Percentiles rank a stretch among this genome's conserved stretches.
These are phyloP conservation scores for Wallacemonas rigidus DNA, from an alignment of 208 protist genomes.

Conservation along the genomic window DNA sequence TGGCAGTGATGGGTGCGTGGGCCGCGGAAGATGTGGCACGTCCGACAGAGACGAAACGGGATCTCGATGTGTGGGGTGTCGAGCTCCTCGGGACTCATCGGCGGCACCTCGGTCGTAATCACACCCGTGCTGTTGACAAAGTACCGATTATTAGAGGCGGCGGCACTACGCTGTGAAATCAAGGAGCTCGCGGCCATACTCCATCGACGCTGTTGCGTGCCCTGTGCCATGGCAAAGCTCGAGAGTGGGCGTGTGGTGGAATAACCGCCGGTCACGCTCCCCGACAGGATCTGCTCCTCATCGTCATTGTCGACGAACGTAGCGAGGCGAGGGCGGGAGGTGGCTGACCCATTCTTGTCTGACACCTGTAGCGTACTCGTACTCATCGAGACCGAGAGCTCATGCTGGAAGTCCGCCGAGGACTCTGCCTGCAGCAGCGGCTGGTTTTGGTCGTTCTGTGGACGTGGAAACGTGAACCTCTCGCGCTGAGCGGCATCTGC, in stretches of 20 bases:
- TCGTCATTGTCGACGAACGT: background rate
- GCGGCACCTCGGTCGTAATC: conserved; percentile 34
- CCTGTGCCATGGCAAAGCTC: too few relatives aligned
- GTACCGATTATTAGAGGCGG: conserved; percentile 36
- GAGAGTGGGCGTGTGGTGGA: background rate
- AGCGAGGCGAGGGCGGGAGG: background rate
- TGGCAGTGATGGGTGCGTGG: conserved; percentile 68
- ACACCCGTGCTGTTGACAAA: conserved; percentile 39
- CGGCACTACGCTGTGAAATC: conserved; percentile 21
- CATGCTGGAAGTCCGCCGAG: background rate
- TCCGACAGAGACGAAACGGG: conserved; percentile 50
- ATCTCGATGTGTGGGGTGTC: conserved; percentile 42
- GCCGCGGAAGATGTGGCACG: conserved; percentile 46
- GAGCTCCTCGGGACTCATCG: conserved; percentile 27
- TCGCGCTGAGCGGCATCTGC: background rate
- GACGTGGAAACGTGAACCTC: background rate
- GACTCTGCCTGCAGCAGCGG: background rate
- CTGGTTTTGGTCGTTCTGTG: background rate
- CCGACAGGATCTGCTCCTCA: background rate
- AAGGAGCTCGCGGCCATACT: conserved; percentile 15
- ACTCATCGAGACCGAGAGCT: background rate
- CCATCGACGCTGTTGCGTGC: background rate
- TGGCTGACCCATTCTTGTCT: background rate
- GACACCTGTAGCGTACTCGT: background rate
- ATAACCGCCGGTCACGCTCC: background rate